A percentile compares a stretch with the other conserved stretches of the same genome.
Evolutionary conservation across 1,139 yeast species (phyloP).

Genomic region (Scheffersomyces segobiensis): DNA sequence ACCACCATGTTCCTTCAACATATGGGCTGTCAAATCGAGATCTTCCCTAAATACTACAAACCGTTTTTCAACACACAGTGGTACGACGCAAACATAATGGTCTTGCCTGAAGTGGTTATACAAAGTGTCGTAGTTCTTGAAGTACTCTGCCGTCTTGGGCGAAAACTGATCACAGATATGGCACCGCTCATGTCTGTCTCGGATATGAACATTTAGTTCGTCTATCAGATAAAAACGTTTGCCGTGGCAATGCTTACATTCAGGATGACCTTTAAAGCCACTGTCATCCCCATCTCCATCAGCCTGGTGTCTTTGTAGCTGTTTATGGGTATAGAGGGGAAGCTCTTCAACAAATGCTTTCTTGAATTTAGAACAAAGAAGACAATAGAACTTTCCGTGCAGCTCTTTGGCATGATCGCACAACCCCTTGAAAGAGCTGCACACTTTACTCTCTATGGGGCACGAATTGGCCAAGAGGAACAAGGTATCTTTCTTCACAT

Average conservation of each 20-base stretch:
- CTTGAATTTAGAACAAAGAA: slow-evolving; percentile 72
- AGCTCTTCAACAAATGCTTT: slow-evolving; percentile 78
- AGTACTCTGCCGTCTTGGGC: slow-evolving; percentile 72
- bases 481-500: slow-evolving; percentile 45
- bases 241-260: slow-evolving; percentile 78
- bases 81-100: slow-evolving; percentile 82
- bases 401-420: slow-evolving; percentile 62
- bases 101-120: slow-evolving; percentile 70
- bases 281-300: slow-evolving; percentile 55
- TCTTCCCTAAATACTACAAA: slow-evolving; percentile 91
- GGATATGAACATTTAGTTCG: slow-evolving; percentile 77
- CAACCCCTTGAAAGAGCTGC: slow-evolving; percentile 54
- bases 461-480: slow-evolving; percentile 60
- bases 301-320: slow-evolving; percentile 67
- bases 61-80: slow-evolving; percentile 80
- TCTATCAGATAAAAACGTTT: slow-evolving; percentile 85
- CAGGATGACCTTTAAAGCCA: slow-evolving; percentile 90
- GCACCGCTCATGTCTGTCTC: slow-evolving; percentile 86
- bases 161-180: slow-evolving; percentile 79
- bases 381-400: slow-evolving; percentile 69
- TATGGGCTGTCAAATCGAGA: slow-evolving; percentile 83
- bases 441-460: slow-evolving; percentile 48
- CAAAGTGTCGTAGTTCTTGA: slow-evolving; percentile 70
- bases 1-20: slow-evolving; percentile 79
- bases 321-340: slow-evolving; percentile 58